Evolutionary conservation across 2,329 filamentous ascomycete genomes (phyloP), one percentile per base, ranked within the genome.

Genomic region (Colletotrichum phormii): DNA sequence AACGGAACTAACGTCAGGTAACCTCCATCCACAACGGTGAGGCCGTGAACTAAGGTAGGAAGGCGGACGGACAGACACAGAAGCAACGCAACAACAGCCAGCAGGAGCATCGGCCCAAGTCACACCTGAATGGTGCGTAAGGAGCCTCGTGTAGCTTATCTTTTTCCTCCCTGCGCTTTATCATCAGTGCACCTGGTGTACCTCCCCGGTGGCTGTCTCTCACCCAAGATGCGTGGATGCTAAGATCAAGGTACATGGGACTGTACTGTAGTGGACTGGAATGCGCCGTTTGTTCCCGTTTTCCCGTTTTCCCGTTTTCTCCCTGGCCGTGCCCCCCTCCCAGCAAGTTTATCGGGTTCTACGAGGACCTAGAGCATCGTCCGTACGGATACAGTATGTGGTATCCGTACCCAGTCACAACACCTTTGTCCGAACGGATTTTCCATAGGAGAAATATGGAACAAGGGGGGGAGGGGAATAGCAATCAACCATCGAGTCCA

Each of bases 91-190:
- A 18, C 15, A 42, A 13, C 37, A 42, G 37, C 15, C 37, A 42
- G 15, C 15, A 42, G 37, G 37, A 42, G 5, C 15, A 42, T n/a
- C 46, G 66, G 64, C 37, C 49, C 68, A 57, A 68, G 67, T 67
- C 69, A 72, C 59, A 72, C 58, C 65, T 72, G 53, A 72, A 49
- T 35, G 31, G 61, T 69, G 61, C 61, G 49, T 46, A 54, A 54
- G 13, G 29, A 64, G 31, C 46, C 26, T 29, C 49, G 26, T 31
- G 22, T 18, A n/a, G 26, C n/a, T 26, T 29, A 18, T 60, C 13
- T 60, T 42, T 26, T 60, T 12, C 31, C 12, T 22, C 26, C 55
- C 24, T 54, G 24, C 8, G n/a, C n/a, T 26, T 15, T 22, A 54
- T 54, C 22, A 54, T 54, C 51, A 54, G 11, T 49, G 42, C 42